Evolutionary conservation across 352 stramenopile species (phyloP).

Genomic region (Phytophthora chlamydospora): DNA sequence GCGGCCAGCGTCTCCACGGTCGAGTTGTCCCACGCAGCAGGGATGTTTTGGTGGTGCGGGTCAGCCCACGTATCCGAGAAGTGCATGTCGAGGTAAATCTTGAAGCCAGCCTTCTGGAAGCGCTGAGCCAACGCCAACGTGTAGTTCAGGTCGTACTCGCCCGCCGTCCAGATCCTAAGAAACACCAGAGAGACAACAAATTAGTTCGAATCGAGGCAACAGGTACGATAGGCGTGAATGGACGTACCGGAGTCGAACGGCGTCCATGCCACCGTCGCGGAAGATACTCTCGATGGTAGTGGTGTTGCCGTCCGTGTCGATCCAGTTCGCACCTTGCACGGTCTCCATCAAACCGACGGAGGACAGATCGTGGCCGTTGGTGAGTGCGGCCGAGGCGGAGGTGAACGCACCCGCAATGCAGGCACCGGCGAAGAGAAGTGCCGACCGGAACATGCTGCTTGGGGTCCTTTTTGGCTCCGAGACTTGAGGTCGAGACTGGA

Average conservation of each 20-base stretch:
- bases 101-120: slow-evolving; percentile 41
- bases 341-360: slow-evolving; percentile 41
- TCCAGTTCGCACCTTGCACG: slow-evolving; percentile 32
- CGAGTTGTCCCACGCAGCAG: slow-evolving; percentile 30
- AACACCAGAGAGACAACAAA: neutral
- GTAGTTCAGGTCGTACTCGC: slow-evolving; percentile 39
- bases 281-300: slow-evolving; percentile 44
- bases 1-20: slow-evolving; percentile 28
- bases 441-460: slow-evolving; percentile 20
- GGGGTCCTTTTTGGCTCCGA: neutral
- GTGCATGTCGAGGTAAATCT: slow-evolving; percentile 48
- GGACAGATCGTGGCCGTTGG: slow-evolving; percentile 45
- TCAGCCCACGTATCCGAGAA: slow-evolving; percentile 49
- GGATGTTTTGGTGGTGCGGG: slow-evolving; percentile 30
- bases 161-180: slow-evolving; percentile 36
- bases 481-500: slow-evolving; percentile 3
- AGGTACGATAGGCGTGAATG: too few relatives aligned
- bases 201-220: neutral
- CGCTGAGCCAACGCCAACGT: slow-evolving; percentile 32
- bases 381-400: slow-evolving; percentile 17
- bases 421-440: slow-evolving; percentile 16
- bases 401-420: slow-evolving; percentile 11
- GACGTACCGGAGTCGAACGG: slow-evolving; percentile 37
- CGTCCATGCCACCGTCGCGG: slow-evolving; percentile 34
- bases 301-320: slow-evolving; percentile 29